phyloP scores from a whole-genome alignment of 352 stramenopile genomes.

The Phytophthora idaei region DNA sequence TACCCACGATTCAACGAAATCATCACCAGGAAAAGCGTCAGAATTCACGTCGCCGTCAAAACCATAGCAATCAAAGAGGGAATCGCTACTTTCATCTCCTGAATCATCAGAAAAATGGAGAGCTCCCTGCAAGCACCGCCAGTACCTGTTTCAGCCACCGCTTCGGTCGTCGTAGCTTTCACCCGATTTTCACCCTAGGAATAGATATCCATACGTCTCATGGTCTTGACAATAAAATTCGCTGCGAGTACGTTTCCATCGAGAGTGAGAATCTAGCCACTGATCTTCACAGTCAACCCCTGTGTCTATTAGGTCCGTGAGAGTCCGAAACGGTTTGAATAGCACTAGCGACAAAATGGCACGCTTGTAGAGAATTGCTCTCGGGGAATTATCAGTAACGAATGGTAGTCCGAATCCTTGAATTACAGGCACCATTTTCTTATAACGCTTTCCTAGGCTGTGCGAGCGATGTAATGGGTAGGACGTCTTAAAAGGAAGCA shows the following conservation, averaged over 20 bases:
- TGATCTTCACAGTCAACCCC: neutral
- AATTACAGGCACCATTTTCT: neutral
- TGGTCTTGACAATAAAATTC: neutral
- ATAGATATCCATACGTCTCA: neutral
- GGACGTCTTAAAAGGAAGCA: neutral
- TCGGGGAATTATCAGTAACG: neutral
- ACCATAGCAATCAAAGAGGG: too few relatives aligned
- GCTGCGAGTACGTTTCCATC: neutral
- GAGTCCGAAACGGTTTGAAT: neutral
- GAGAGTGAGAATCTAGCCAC: neutral
- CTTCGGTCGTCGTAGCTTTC: neutral
- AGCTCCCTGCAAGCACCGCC: too few relatives aligned
- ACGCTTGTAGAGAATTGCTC: neutral
- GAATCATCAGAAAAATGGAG: too few relatives aligned
- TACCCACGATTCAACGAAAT: too few relatives aligned
- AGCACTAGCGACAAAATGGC: neutral
- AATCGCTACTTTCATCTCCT: too few relatives aligned
- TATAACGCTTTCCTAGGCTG: neutral
- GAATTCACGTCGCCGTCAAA: too few relatives aligned
- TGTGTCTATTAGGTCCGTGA: neutral
- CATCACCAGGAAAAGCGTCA: too few relatives aligned
- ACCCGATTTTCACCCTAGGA: neutral
- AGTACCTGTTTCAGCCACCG: too few relatives aligned
- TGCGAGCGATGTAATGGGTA: neutral
- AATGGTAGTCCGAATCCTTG: neutral